phyloP scores from a whole-genome alignment of 164 flowering plant species.

The Berberis vulgaris region DNA sequence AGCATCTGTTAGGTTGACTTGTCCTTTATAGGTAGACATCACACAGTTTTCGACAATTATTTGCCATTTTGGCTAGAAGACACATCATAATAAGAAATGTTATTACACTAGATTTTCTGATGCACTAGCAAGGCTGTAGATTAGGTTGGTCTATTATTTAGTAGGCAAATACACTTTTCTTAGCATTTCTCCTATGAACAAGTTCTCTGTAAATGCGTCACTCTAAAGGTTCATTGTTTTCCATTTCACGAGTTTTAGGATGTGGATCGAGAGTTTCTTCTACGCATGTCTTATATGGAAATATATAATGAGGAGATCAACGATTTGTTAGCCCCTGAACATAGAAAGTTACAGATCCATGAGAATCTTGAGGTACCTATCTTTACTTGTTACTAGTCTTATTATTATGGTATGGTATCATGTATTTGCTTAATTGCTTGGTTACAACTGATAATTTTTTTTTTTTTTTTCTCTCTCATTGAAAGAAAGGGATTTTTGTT shows the following conservation, averaged over 20 bases:
- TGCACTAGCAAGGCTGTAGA: too few species aligned
- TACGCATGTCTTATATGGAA: conserved; percentile 96
- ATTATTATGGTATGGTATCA: background rate
- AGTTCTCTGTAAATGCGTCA: background rate
- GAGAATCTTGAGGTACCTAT: conserved; percentile 71
- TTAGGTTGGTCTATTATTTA: too few species aligned
- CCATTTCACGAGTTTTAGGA: conserved; percentile 27
- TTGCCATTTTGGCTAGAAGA: too few species aligned
- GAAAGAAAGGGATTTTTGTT: conserved; percentile 88
- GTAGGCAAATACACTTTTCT: too few species aligned
- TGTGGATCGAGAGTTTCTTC: conserved; percentile 76
- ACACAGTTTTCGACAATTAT: too few species aligned
- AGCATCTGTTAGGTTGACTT: too few species aligned
- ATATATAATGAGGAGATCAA: conserved; percentile 95
- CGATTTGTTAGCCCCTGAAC: conserved; percentile 89
- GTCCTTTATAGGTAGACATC: too few species aligned
- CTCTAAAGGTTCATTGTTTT: too few species aligned
- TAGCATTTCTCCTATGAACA: too few species aligned
- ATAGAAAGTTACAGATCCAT: conserved; percentile 85
- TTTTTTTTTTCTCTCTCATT: background rate
- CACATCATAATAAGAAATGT: too few species aligned
- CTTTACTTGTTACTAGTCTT: conserved; percentile 5
- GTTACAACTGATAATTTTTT: background rate
- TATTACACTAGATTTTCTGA: too few species aligned
- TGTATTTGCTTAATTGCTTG: conserved; percentile 4